Evolutionary conservation across 768 basidiomycete species (phyloP), one percentile per base, ranked within the genome.

Genomic region (Lepiota brunneoincarnata): DNA sequence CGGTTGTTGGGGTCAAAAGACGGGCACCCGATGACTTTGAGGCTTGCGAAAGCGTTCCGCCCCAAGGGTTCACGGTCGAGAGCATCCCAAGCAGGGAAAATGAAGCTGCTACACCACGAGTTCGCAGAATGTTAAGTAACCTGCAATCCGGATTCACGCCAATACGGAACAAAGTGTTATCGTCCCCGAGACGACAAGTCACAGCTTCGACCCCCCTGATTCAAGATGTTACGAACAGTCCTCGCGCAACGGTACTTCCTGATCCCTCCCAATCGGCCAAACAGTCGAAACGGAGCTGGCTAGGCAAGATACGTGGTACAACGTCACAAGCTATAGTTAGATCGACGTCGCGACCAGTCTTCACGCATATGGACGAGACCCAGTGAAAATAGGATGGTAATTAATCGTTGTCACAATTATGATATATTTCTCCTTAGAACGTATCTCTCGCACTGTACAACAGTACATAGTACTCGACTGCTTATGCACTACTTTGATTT

Each of bases 21-120:
- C 80, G 82, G 20, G 85, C 83, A 23, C 89, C 90, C 1, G 89
- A 91, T 51, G 89, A 91, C 60, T 87, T 87, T 58, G 87, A 89
- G 46, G 75, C 58, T 63, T 78, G 67, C 49, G 75, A 77, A 48
- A 69, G 64, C 49, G 68, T 86, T 23, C 85, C 87, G 21, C 77
- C 80, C 0, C 87, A 91, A 62, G 86, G 74, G 3, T 88, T 81
- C 71, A 84, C 77, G 35, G 71, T 73, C 0, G 84, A 86, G 9
- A 76, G 81, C 40, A 66, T 78, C 23, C 70, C 75, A 18, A 73
- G 73, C 45, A 69, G 72, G 52, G 72, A 70, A n/a, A 64, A 60
- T 15, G 72, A 72, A 54, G 67, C 62, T 51, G 60, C 71, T 51
- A 86, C 87, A 1, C 89, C 89, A 9, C 82, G 86, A 37, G 73